These are phyloP conservation scores for Prunus armeniaca DNA, from an alignment of 306 rosid species.

Conservation along the genomic window DNA sequence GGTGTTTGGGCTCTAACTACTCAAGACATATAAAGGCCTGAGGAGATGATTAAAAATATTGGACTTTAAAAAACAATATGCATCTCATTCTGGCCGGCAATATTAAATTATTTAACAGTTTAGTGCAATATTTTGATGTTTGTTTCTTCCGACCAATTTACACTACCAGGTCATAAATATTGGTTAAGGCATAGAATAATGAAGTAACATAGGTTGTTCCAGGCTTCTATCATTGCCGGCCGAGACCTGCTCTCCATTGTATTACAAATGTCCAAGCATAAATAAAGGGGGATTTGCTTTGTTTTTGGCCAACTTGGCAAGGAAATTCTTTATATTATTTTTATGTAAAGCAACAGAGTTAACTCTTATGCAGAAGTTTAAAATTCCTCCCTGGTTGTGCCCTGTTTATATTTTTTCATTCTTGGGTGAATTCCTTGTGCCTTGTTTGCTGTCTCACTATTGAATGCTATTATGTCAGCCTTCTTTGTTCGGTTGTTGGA, in stretches of 20 bases:
- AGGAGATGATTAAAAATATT: background rate
- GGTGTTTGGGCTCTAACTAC: slow-evolving; percentile 5
- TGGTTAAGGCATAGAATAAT: background rate
- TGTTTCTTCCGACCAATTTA: background rate
- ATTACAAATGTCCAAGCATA: background rate
- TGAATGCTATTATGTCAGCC: background rate
- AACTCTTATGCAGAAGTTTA: background rate
- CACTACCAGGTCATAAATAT: background rate
- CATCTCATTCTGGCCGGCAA: slow-evolving; percentile 13
- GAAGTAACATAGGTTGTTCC: background rate
- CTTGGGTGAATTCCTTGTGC: background rate
- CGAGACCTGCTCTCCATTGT: slow-evolving; percentile 25
- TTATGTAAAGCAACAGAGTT: background rate
- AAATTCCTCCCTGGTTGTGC: background rate
- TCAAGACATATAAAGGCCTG: slow-evolving; percentile 6
- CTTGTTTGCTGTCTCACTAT: background rate
- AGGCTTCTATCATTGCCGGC: slow-evolving; percentile 41
- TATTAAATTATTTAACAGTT: slow-evolving; percentile 13
- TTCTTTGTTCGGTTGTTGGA: background rate
- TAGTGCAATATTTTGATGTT: background rate
- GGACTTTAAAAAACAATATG: background rate
- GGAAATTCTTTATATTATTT: background rate
- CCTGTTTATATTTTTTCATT: too few relatives aligned
- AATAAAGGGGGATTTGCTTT: background rate
- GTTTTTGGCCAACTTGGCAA: slow-evolving; percentile 7